phyloP scores from a whole-genome alignment of 495 filamentous ascomycete genomes.

The Daldinia grandis region DNA sequence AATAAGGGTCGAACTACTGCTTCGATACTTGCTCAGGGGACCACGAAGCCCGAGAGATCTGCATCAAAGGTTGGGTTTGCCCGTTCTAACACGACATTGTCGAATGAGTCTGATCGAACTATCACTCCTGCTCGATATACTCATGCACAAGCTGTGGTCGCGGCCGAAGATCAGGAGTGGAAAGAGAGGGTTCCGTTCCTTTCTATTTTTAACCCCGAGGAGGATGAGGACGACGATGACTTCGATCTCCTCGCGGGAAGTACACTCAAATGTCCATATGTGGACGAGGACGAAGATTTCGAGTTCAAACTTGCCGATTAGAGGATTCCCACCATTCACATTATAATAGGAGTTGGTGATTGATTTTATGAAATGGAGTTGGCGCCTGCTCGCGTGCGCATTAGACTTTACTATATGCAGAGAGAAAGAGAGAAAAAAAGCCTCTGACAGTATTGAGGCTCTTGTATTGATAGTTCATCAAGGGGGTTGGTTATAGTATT shows the following conservation, averaged over 20 bases:
- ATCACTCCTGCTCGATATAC: conserved; percentile 60
- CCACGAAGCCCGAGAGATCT: conserved; percentile 11
- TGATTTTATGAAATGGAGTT: conserved; percentile 2
- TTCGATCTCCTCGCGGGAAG: conserved; percentile 28
- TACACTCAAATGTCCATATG: conserved; percentile 16
- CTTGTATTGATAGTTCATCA: conserved; percentile 26
- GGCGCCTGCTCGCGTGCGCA: conserved; percentile 1
- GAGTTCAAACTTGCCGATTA: conserved; percentile 53
- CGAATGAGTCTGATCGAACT: conserved; percentile 56
- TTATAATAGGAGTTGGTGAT: conserved; percentile 18
- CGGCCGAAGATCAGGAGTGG: conserved; percentile 39
- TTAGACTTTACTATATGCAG: conserved; percentile 1
- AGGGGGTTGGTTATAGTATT: background rate
- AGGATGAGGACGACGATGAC: conserved; percentile 46
- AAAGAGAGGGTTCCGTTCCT: conserved; percentile 53
- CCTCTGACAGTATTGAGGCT: background rate
- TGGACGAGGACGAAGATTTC: conserved; percentile 51
- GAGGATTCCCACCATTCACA: background rate
- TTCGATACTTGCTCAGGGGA: conserved; percentile 46
- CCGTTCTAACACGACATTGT: conserved; percentile 52
- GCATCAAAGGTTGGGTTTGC: conserved; percentile 25
- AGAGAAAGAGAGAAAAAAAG: no score
- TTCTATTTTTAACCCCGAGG: conserved; percentile 55
- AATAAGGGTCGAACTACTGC: conserved; percentile 76
- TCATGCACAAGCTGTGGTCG: conserved; percentile 37